A percentile compares a stretch with the other conserved stretches of the same genome.
phyloP scores from a whole-genome alignment of 257 asterid species.

The Primulina eburnea region DNA sequence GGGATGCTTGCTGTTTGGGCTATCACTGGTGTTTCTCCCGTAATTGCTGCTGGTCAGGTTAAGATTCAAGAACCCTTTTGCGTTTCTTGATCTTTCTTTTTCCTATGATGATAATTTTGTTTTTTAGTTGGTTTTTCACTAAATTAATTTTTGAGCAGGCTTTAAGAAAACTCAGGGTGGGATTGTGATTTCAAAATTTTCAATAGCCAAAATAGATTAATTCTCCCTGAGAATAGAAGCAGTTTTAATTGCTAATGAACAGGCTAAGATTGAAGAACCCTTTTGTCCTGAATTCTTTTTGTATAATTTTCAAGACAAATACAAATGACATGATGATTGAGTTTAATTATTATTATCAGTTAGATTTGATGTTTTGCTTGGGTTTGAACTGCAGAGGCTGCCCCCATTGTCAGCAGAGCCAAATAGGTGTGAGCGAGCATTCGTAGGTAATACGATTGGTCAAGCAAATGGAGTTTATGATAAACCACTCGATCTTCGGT shows the following conservation, averaged over 20 bases:
- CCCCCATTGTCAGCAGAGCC: conserved; percentile 93
- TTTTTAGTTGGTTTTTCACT: not conserved
- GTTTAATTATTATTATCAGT: not conserved
- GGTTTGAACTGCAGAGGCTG: conserved; percentile 61
- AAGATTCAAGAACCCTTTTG: not conserved
- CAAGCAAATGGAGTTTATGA: conserved; percentile 99
- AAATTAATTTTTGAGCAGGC: too few relatives aligned
- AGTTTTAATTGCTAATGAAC: conserved; percentile 12
- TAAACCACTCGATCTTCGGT: conserved; percentile 92
- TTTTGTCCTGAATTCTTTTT: not conserved
- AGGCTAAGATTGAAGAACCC: not conserved
- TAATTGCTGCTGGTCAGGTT: conserved; percentile 72
- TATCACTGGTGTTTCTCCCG: conserved; percentile 68
- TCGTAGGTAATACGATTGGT: conserved; percentile 86
- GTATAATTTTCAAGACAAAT: not conserved
- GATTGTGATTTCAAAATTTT: not conserved
- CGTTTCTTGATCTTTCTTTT: not conserved
- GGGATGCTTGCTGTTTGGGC: conserved; percentile 91
- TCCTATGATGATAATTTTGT: too few relatives aligned
- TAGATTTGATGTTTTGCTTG: conserved; percentile 12
- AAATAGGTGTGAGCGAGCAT: conserved; percentile 85
- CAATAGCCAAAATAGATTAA: too few relatives aligned
- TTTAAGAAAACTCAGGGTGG: not conserved
- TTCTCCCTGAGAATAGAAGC: not conserved
- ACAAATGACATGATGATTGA: not conserved